Percentiles rank a stretch among this genome's conserved stretches.
Conservation (phyloP, 495 filamentous ascomycete genomes). For the Penicillium bovifimosum region DNA sequence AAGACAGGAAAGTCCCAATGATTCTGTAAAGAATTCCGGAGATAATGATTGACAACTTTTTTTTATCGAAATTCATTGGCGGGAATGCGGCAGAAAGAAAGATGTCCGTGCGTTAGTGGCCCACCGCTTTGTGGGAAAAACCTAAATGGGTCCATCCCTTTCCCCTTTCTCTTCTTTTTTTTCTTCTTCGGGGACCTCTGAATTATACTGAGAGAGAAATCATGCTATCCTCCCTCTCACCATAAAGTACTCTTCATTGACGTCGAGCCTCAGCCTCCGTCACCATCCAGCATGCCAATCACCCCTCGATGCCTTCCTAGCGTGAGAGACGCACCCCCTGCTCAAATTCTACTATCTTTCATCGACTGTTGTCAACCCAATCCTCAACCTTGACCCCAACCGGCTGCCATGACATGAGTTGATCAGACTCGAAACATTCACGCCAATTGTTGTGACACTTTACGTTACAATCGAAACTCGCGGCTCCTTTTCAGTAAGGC, state of each 20-base stretch:
- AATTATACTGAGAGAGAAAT: conserved; percentile 4
- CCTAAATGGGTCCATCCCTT: too few relatives aligned
- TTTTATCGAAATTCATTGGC: conserved; percentile 6
- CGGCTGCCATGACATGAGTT: background rate
- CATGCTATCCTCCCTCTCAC: conserved; percentile 9
- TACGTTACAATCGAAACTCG: background rate
- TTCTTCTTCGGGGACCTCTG: background rate
- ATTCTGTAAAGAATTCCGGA: background rate
- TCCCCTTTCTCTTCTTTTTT: background rate
- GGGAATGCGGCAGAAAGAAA: background rate
- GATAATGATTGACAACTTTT: background rate
- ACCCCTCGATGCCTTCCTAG: conserved; percentile 10
- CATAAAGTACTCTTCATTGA: background rate
- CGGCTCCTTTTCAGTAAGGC: background rate
- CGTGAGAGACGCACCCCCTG: conserved; percentile 13
- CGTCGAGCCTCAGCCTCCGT: conserved; percentile 1
- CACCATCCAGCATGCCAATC: conserved; percentile 3
- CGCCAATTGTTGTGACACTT: background rate
- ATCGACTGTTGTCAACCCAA: background rate
- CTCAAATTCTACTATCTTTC: background rate
- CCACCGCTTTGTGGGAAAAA: too few relatives aligned
- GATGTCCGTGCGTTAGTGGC: background rate
- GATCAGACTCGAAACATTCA: background rate
- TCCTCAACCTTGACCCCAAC: background rate
- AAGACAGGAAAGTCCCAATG: background rate